Evolutionary conservation across 306 rosid genomes (phyloP), one percentile per base, ranked within the genome.

Genomic region (Argentina anserina): DNA sequence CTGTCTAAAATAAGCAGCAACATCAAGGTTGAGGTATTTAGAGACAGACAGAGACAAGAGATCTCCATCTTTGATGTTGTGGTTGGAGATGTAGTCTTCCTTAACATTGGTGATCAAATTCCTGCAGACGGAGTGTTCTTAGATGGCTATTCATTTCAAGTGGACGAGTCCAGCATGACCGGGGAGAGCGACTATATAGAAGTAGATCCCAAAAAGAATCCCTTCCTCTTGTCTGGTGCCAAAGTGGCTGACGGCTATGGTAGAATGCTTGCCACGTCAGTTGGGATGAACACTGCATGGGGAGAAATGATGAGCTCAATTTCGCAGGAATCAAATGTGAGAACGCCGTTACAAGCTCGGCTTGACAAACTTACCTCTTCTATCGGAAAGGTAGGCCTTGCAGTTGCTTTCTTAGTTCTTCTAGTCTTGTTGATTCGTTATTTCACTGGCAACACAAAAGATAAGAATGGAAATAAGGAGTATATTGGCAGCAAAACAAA

Each of bases 151-250:
- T 88, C 96, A 7, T 70, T 92, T 83, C 84, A 80, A 45, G 92
- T 92, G 49, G 95, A 92, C 50, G 96, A 90, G 77, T 92, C 98
- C 29, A 92, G 96, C 81, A 92, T 92, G 96, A 92, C 96, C 31
- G 96, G 98, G 29, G 98, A 92, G 84, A 92, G 98, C 42, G 96
- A 92, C 46, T 87, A 84, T 43, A 87, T 92, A 11, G 95, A 85
- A 72, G 81, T 92, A 10, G 87, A 92, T 53, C 41, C 79, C 3
- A 9, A 67, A 3, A 68, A 64, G 40, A 78, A 76, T 6, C 96
- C 95, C 12, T 92, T 92, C 81, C 84, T 92, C 81, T 58, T 88
- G 56, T 92, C 98, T 3, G 96, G 98, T 8, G 85, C 98, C 5
- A 92, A 92, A 65, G 91, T 90, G 46, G 94, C 83, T 18, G 86